Conservation (phyloP, 441 rosid species). For the Kokia cookei region DNA sequence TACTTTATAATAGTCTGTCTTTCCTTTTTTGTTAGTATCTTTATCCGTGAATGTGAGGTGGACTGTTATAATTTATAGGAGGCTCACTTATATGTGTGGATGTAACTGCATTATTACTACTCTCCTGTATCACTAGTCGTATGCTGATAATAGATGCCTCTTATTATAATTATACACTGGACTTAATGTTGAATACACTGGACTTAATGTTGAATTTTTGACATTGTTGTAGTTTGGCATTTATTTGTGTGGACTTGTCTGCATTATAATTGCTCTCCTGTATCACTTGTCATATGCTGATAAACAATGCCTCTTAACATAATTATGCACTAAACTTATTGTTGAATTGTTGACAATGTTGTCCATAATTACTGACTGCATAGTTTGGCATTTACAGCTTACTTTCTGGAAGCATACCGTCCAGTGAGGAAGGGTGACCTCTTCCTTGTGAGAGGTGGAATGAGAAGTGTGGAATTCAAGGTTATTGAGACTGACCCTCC, state of each 20-base stretch:
- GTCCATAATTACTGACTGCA: conserved; percentile 6
- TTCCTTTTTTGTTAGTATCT: not conserved
- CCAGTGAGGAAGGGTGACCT: conserved; percentile 64
- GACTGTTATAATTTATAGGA: not conserved
- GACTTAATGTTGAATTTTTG: not conserved
- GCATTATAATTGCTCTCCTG: not conserved
- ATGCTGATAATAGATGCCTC: not conserved
- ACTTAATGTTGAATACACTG: not conserved
- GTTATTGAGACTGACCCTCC: conserved; percentile 55
- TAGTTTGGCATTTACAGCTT: conserved; percentile 32
- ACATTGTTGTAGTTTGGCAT: not conserved
- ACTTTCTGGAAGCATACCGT: conserved; percentile 57
- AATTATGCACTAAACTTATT: not conserved
- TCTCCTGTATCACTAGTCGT: not conserved
- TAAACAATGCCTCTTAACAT: not conserved
- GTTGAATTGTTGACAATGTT: not conserved
- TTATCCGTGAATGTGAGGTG: not conserved
- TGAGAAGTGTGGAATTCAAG: conserved; percentile 66
- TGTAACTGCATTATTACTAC: not conserved
- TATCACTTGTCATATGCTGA: not conserved
- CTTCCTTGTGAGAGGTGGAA: conserved; percentile 66
- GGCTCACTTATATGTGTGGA: not conserved
- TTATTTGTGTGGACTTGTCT: not conserved
- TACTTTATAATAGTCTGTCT: not conserved
- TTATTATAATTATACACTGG: not conserved